Percentiles rank a stretch among this genome's conserved stretches.
These are phyloP conservation scores for Ceratocystis alfenasii DNA, from an alignment of 2,329 filamentous ascomycete genomes.

Conservation along the genomic window DNA sequence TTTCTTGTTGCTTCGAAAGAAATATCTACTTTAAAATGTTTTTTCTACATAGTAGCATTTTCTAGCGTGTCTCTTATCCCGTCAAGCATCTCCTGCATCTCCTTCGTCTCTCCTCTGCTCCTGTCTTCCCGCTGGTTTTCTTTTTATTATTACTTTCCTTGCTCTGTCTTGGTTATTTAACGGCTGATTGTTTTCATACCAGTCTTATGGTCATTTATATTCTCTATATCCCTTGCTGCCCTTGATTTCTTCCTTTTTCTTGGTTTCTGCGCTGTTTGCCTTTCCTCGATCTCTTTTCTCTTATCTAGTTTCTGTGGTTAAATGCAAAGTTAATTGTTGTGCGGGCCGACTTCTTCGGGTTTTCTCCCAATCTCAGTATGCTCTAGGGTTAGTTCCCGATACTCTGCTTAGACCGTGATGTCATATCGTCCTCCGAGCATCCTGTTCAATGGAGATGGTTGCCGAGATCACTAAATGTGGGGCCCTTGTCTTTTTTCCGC, in stretches of 20 bases:
- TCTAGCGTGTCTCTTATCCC: neutral
- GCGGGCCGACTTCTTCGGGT: neutral
- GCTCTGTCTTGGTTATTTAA: constrained; percentile 10
- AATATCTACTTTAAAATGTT: constrained; percentile 4
- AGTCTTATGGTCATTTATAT: constrained; percentile 19
- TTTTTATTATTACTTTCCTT: neutral
- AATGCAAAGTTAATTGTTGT: constrained; percentile 3
- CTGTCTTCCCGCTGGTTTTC: constrained; percentile 1
- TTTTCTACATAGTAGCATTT: constrained; percentile 8
- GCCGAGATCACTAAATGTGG: neutral
- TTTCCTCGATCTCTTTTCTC: constrained; percentile 1
- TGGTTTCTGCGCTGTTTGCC: neutral
- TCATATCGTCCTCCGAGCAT: neutral
- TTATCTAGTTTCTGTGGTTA: constrained; percentile 9
- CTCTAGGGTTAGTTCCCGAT: neutral
- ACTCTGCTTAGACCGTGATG: neutral
- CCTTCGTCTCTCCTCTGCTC: neutral
- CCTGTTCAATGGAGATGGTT: neutral
- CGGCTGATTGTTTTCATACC: constrained; percentile 21
- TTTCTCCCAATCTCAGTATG: neutral
- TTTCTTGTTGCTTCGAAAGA: constrained; percentile 5
- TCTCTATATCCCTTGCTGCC: constrained; percentile 21
- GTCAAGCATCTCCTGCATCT: constrained; percentile 10
- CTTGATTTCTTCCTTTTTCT: constrained; percentile 17
- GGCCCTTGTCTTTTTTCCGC: neutral